Conservation (phyloP, 495 filamentous ascomycete genomes). For the Hypoxylon cercidicola region DNA sequence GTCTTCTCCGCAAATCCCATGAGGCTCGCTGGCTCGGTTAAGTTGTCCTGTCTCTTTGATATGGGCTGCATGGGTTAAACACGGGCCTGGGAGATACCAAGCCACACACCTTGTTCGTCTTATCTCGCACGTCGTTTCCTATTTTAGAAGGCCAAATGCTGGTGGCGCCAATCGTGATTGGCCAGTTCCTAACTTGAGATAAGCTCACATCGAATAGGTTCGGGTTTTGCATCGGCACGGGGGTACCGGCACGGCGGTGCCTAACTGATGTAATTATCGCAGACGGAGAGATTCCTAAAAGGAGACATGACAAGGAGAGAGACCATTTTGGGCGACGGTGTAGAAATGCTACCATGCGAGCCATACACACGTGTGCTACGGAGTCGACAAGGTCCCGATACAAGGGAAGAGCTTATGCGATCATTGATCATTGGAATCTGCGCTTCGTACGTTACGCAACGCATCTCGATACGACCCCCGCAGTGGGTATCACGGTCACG, state of each 20-base stretch:
- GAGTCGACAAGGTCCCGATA: background rate
- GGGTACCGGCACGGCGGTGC: slow-evolving; percentile 1
- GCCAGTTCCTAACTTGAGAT: slow-evolving; percentile 16
- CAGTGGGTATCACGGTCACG: too few relatives aligned
- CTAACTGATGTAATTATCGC: background rate
- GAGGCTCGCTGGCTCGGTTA: too few relatives aligned
- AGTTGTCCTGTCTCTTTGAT: too few relatives aligned
- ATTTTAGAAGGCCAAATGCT: slow-evolving; percentile 22
- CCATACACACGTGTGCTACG: background rate
- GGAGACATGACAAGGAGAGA: too few relatives aligned
- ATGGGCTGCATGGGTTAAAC: too few relatives aligned
- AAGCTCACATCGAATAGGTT: slow-evolving; percentile 2
- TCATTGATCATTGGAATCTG: background rate
- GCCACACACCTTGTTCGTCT: background rate
- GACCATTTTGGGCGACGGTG: too few relatives aligned
- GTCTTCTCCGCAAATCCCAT: background rate
- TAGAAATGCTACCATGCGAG: background rate
- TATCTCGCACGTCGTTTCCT: slow-evolving; percentile 30
- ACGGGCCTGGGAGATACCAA: background rate
- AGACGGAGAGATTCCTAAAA: too few relatives aligned
- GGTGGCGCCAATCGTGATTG: slow-evolving; percentile 15
- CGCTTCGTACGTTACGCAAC: background rate
- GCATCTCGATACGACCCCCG: too few relatives aligned
- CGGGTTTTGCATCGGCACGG: slow-evolving; percentile 1
- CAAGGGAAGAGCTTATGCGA: background rate